These are phyloP conservation scores for baker's yeast (Saccharomyces cerevisiae) DNA, from an alignment of 805 yeast species.

Conservation along the genomic window DNA sequence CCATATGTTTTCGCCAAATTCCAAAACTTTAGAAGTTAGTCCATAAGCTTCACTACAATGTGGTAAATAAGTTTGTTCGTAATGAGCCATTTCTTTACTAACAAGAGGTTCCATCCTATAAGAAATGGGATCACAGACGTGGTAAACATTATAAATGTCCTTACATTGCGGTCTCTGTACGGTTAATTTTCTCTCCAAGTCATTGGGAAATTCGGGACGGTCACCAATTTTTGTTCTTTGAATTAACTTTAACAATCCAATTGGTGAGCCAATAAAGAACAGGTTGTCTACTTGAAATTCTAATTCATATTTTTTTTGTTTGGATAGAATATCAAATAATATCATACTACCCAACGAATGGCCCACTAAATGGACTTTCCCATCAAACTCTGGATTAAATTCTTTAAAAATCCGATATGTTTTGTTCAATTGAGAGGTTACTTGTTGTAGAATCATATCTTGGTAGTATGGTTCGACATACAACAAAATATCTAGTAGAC, in stretches of 20 bases:
- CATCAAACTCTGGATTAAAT: constrained; percentile 65
- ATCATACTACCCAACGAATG: constrained; percentile 91
- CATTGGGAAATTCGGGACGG: constrained; percentile 20
- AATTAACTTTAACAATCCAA: constrained; percentile 75
- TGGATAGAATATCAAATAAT: constrained; percentile 60
- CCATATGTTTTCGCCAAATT: constrained; percentile 19
- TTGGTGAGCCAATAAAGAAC: constrained; percentile 84
- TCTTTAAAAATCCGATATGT: constrained; percentile 51
- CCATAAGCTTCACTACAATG: constrained; percentile 20
- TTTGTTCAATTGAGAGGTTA: constrained; percentile 53
- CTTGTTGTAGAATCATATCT: constrained; percentile 52
- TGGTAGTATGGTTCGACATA: constrained; percentile 67
- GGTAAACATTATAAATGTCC: constrained; percentile 74
- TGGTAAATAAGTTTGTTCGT: constrained; percentile 21
- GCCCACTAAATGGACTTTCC: constrained; percentile 75
- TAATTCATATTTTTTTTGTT: constrained; percentile 39
- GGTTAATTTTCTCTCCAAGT: constrained; percentile 6
- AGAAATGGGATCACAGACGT: constrained; percentile 87
- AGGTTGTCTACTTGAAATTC: constrained; percentile 66
- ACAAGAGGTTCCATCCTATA: constrained; percentile 85
- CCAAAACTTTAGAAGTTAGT: constrained; percentile 23
- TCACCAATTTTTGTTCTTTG: constrained; percentile 49
- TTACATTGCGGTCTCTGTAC: constrained; percentile 46
- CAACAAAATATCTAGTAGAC: constrained; percentile 71
- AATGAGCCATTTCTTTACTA: constrained; percentile 16